These are phyloP conservation scores for Fusarium sp. DNA, from an alignment of 2,329 filamentous ascomycete species.

Conservation along the genomic window DNA sequence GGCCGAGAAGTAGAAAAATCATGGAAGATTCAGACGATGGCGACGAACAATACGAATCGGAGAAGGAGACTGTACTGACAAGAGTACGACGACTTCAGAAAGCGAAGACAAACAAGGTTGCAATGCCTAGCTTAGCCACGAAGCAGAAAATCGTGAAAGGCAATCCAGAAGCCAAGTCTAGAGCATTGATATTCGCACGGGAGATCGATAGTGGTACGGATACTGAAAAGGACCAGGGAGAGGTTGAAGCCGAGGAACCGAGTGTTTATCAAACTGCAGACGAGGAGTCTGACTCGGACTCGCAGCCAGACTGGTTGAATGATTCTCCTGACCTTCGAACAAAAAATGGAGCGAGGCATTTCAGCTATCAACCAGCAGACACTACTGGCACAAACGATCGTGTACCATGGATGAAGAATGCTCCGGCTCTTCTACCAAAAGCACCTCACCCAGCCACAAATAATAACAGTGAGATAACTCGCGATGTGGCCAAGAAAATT, in stretches of 20 bases:
- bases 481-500: not conserved
- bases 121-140: not conserved
- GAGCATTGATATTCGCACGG: slow-evolving; percentile 21
- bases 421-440: slow-evolving; percentile 16
- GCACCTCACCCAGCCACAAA: not conserved
- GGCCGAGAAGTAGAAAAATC: slow-evolving; percentile 22
- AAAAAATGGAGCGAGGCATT: slow-evolving; percentile 10
- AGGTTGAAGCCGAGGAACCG: slow-evolving; percentile 39
- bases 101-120: slow-evolving; percentile 3
- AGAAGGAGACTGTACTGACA: slow-evolving; percentile 36
- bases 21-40: slow-evolving; percentile 42
- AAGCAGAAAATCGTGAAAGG: slow-evolving; percentile 5
- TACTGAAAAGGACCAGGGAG: slow-evolving; percentile 10
- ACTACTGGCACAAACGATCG: not conserved
- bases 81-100: slow-evolving; percentile 42
- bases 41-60: slow-evolving; percentile 16
- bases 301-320: slow-evolving; percentile 37
- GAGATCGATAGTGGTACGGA: slow-evolving; percentile 30
- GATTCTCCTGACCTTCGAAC: slow-evolving; percentile 23
- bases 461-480: slow-evolving; percentile 1
- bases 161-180: slow-evolving; percentile 10
- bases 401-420: slow-evolving; percentile 10
- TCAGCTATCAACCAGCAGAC: not conserved
- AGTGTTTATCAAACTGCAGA: slow-evolving; percentile 47
- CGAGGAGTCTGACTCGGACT: slow-evolving; percentile 37